Percentiles rank a stretch among this genome's conserved stretches.
Evolutionary conservation across 768 basidiomycete species (phyloP).

Genomic region (Agaricus blazei): DNA sequence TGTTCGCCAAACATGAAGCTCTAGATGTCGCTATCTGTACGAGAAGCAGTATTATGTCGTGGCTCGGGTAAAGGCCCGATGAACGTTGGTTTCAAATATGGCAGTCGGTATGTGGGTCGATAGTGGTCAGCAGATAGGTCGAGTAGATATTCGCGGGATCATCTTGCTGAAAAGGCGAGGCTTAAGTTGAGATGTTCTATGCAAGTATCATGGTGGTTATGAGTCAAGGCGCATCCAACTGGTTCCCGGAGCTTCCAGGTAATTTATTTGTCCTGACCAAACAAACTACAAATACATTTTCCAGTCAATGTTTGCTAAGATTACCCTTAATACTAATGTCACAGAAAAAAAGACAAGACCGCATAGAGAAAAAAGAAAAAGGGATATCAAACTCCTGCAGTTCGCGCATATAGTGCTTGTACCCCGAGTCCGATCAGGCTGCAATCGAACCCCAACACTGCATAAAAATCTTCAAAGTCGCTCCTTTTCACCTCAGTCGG

Average conservation of each 20-base stretch:
- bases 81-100: not conserved
- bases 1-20: slow-evolving; percentile 69
- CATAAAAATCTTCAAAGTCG: not conserved
- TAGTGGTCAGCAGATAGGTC: not conserved
- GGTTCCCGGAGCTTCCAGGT: not conserved
- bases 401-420: not conserved
- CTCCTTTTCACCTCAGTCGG: not conserved
- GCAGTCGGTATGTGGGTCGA: not conserved
- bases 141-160: slow-evolving; percentile 25
- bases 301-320: too few relatives aligned
- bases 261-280: slow-evolving; percentile 3
- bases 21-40: not conserved
- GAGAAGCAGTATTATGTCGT: slow-evolving; percentile 7
- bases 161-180: slow-evolving; percentile 14
- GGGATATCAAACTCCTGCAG: too few relatives aligned
- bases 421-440: not conserved
- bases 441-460: not conserved
- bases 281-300: not conserved
- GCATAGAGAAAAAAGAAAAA: too few relatives aligned
- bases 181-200: slow-evolving; percentile 2
- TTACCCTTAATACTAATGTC: too few relatives aligned
- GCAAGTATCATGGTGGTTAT: slow-evolving; percentile 4
- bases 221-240: not conserved
- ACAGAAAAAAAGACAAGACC: too few relatives aligned
- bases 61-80: not conserved